Percentiles rank a stretch among this genome's conserved stretches.
These are phyloP conservation scores for Vaccinium darrowii DNA, from an alignment of 148 eudicot genomes.

Conservation along the genomic window DNA sequence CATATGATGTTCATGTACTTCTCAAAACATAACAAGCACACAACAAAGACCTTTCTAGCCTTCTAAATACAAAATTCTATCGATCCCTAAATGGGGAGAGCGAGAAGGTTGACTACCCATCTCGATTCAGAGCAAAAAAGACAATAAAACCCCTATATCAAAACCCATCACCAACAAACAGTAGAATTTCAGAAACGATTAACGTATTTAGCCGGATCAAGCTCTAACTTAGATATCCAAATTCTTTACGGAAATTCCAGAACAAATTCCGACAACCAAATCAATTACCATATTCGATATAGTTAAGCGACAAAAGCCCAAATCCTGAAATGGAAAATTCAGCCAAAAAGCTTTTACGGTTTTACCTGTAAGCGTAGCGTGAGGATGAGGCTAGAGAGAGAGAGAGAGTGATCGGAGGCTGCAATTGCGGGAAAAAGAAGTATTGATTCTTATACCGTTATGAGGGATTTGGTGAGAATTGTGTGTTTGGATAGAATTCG, in stretches of 20 bases:
- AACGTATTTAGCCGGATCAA: background rate
- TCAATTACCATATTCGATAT: background rate
- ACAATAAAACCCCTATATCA: background rate
- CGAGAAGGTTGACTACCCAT: background rate
- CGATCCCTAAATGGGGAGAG: background rate
- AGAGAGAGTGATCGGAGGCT: constrained; percentile 7
- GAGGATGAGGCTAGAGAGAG: background rate
- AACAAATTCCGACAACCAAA: too few relatives aligned
- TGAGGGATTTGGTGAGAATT: background rate
- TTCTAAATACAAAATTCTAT: background rate
- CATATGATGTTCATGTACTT: background rate
- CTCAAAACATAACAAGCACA: background rate
- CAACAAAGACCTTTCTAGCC: background rate
- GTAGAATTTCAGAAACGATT: background rate
- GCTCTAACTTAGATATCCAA: background rate
- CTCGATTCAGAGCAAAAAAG: background rate
- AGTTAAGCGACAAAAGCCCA: background rate
- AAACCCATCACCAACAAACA: background rate
- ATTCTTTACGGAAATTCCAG: background rate
- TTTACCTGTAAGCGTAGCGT: background rate
- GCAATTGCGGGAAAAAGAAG: background rate
- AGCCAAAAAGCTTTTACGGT: background rate
- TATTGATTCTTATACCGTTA: background rate
- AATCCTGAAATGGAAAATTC: background rate
- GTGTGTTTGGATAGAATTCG: constrained; percentile 7